Evolutionary conservation across 768 basidiomycete genomes (phyloP), one percentile per base, ranked within the genome.

Genomic region (Podaxis sp.): DNA sequence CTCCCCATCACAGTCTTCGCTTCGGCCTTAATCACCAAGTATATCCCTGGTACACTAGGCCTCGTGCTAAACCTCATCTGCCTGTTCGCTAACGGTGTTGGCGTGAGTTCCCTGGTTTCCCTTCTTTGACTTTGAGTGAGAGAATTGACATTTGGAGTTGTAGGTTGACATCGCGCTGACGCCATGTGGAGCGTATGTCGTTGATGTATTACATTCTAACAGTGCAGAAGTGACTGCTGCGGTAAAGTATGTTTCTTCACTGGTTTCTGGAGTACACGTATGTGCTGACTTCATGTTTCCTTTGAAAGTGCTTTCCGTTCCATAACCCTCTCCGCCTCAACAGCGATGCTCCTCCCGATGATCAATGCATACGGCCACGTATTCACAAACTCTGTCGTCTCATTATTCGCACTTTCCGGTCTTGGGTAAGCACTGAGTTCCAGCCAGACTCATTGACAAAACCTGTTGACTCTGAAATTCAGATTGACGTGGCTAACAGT

Each of bases 211-310:
- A 72, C 87, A 85, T 37, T 68, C 76, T 30, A 78, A 80, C 20
- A 89, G 88, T 65, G 87, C 89, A 2, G 88, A 90, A 68, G 77
- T 79, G 20, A 78, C 82, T 72, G 88, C 86, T 2, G 86, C 83
- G 0, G 76, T 75, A 58, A 74, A 73, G 89, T 88, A 58, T 36
- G 83, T 56, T 40, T 24, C 6, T 12, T 22, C 55, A 22, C 38
- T 30, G 7, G n/a, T 36, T 49, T 15, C 33, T 40, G 40, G 4
- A 0, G 22, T 28, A 28, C 11, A 11, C 33, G 20, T 28, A 3
- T n/a, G 30, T 26, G 22, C 13, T 46, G 41, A 46, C 22, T 13
- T 8, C 30, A 26, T 6, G 8, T 33, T 24, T 36, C 52, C 13
- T 48, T 24, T 53, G 7, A 41, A 40, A 87, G 86, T 58, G 82